Percentiles rank a stretch among this genome's conserved stretches.
Conservation (phyloP, 2,329 filamentous ascomycete species). For the Anisogramma anomala region DNA sequence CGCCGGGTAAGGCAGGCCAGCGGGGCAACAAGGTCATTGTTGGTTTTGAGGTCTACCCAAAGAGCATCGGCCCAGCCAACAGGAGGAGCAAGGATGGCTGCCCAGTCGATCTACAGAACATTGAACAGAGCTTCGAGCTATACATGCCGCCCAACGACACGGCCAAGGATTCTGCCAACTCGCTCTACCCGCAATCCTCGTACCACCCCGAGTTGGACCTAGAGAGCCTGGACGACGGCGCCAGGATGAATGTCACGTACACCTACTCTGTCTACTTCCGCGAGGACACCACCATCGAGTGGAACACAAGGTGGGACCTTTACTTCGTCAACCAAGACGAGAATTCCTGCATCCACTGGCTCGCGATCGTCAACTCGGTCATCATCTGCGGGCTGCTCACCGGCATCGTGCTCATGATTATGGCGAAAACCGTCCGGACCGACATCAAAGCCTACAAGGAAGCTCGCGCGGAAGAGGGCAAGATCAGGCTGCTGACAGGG, state of each 20-base stretch:
- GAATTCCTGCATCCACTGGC: slow-evolving; percentile 71
- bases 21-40: slow-evolving; percentile 70
- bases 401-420: slow-evolving; percentile 67
- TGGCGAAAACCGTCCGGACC: slow-evolving; percentile 64
- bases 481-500: slow-evolving; percentile 39
- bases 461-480: slow-evolving; percentile 53
- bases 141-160: slow-evolving; percentile 54
- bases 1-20: slow-evolving; percentile 55
- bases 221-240: slow-evolving; percentile 47
- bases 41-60: slow-evolving; percentile 82
- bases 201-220: slow-evolving; percentile 45
- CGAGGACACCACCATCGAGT: slow-evolving; percentile 69
- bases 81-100: slow-evolving; percentile 55
- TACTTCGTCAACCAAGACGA: slow-evolving; percentile 85
- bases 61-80: slow-evolving; percentile 56
- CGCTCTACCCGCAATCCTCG: slow-evolving; percentile 42
- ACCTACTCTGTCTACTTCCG: slow-evolving; percentile 87
- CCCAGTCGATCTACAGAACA: slow-evolving; percentile 52
- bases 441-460: slow-evolving; percentile 70
- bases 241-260: slow-evolving; percentile 64
- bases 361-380: slow-evolving; percentile 78
- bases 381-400: slow-evolving; percentile 72
- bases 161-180: slow-evolving; percentile 28
- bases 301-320: slow-evolving; percentile 75
- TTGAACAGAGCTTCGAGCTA: slow-evolving; percentile 56